Conservation (phyloP, 352 stramenopile species). For the Elongisporangium senticosum region DNA sequence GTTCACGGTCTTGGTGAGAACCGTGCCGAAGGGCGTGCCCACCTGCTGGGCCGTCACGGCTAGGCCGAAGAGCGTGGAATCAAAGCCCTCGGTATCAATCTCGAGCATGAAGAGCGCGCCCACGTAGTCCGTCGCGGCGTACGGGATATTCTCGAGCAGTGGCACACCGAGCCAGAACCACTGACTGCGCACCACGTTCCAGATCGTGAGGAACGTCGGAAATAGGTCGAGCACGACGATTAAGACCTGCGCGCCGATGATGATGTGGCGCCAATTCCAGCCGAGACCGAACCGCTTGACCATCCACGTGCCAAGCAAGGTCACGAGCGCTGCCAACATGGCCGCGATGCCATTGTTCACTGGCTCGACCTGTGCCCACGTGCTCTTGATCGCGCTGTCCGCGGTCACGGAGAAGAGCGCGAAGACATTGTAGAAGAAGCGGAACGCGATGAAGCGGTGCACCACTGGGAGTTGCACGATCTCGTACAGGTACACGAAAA, state of each 20-base stretch:
- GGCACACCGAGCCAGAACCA: slow-evolving; percentile 64
- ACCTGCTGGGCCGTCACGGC: slow-evolving; percentile 32
- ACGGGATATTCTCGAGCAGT: slow-evolving; percentile 45
- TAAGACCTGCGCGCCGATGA: slow-evolving; percentile 34
- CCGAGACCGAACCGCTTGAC: slow-evolving; percentile 27
- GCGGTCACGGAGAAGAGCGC: slow-evolving; percentile 45
- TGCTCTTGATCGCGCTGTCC: slow-evolving; percentile 39
- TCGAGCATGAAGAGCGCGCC: slow-evolving; percentile 51
- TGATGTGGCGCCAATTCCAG: slow-evolving; percentile 48
- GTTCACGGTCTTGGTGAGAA: slow-evolving; percentile 57
- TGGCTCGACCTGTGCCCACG: slow-evolving; percentile 53
- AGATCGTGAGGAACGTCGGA: slow-evolving; percentile 58
- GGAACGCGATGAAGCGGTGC: slow-evolving; percentile 51
- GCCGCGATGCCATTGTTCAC: slow-evolving; percentile 52
- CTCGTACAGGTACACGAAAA: slow-evolving; percentile 35
- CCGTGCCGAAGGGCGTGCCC: slow-evolving; percentile 37
- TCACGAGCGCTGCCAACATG: slow-evolving; percentile 42
- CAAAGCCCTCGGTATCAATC: slow-evolving; percentile 38
- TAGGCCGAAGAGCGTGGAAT: slow-evolving; percentile 48
- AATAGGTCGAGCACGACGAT: slow-evolving; percentile 43
- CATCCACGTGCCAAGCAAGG: slow-evolving; percentile 29
- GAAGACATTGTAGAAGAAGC: slow-evolving; percentile 47
- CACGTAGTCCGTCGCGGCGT: slow-evolving; percentile 30
- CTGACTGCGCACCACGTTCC: slow-evolving; percentile 59
- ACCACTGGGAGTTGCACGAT: slow-evolving; percentile 33